Evolutionary conservation across 257 asterid genomes (phyloP), one percentile per base, ranked within the genome.

Genomic region (Capsicum pubescens): DNA sequence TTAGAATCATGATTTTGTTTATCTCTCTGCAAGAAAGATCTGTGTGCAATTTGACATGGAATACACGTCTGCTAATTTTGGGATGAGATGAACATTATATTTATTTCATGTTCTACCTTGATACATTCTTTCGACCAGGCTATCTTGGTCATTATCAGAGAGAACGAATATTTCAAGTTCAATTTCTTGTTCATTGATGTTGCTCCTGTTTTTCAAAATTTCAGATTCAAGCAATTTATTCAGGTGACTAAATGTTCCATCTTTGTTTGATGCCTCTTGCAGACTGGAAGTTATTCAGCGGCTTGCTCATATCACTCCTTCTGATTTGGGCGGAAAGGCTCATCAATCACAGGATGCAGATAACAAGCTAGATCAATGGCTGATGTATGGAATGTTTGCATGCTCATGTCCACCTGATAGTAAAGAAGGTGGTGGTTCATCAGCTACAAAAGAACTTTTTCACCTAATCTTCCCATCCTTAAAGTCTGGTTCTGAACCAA

Each of bases 281-380:
- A 97, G 99, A 89, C 89, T 92, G 86, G 98, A 95, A 89, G 93
- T 97, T 85, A 93, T 97, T 88, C 98, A 93, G 87, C 97, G 99
- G 79, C 98, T 97, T 88, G 95, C 95, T 88, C 94, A 93, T 82
- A 92, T 95, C 83, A 97, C 99, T 68, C 97, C 99, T 9, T 83
- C 91, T 7, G 99, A 97, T 87, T 91, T 97, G 93, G 99, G 99
- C 72, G 99, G 99, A 79, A 97, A 93, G 94, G 98, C 97, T 84
- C 90, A 97, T 87, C 98, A 92, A 87, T 92, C 97, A 1, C 99
- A 93, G 90, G 99, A 97, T 81, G 85, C 98, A 79, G 99, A 97
- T 87, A 95, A 87, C 90, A 97, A 95, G 91, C 93, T 97, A 84
- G 99, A 97, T 84, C 98, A 97, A 70, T 97, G 99, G 99, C 93